Evolutionary conservation across 345 rosid species (phyloP).

Genomic region (Boechera retrofracta): DNA sequence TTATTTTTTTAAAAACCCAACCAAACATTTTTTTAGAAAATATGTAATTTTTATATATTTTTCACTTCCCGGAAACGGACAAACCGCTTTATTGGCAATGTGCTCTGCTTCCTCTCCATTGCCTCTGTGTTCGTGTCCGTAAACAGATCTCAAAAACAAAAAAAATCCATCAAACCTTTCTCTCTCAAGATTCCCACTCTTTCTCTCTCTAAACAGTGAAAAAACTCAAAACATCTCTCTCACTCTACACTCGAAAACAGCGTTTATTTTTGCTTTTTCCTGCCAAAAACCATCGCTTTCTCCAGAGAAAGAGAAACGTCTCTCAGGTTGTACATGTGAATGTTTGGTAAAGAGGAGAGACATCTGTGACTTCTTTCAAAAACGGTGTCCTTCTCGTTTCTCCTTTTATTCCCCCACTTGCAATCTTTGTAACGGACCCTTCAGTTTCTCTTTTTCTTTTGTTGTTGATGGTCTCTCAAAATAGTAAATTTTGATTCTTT

Average conservation of each 20-base stretch:
- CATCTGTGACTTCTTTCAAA: conserved; percentile 47
- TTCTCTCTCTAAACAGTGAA: conserved; percentile 30
- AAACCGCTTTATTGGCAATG: conserved; percentile 56
- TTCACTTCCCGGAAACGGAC: conserved; percentile 49
- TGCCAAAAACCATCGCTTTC: conserved; percentile 51
- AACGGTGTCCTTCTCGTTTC: conserved; percentile 51
- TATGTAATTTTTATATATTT: not conserved
- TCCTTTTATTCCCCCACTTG: conserved; percentile 30
- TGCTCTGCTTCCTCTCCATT: conserved; percentile 49
- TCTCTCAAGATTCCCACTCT: conserved; percentile 46
- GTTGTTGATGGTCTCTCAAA: not conserved
- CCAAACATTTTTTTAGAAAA: not conserved
- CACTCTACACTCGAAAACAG: conserved; percentile 2
- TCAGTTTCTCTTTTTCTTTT: not conserved
- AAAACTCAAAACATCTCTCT: not conserved
- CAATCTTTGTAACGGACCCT: conserved; percentile 23
- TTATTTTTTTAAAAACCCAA: not conserved
- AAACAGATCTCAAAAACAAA: conserved; percentile 50
- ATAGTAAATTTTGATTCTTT: conserved; percentile 15
- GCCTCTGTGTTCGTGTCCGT: conserved; percentile 39
- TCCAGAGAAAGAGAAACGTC: conserved; percentile 49
- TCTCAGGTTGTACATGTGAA: conserved; percentile 62
- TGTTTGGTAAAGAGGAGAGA: conserved; percentile 48
- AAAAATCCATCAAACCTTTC: not conserved
- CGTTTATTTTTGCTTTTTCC: conserved; percentile 3